A percentile compares a stretch with the other conserved stretches of the same genome.
These are phyloP conservation scores for Geotrichum restrictum DNA, from an alignment of 1,139 yeast species.

Conservation along the genomic window DNA sequence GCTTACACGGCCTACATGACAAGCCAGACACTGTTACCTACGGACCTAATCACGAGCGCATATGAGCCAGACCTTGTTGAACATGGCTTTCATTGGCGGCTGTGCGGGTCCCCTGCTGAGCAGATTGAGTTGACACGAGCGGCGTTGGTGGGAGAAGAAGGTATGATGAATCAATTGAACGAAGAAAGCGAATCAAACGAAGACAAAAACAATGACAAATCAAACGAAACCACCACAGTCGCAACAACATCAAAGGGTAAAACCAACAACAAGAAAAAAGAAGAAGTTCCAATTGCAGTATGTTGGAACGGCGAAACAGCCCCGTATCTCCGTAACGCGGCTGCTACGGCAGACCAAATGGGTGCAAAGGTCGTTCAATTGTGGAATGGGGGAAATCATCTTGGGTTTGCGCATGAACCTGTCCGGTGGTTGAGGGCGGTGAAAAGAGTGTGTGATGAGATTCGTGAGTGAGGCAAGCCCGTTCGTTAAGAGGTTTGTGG, in stretches of 20 bases:
- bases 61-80: constrained; percentile 10
- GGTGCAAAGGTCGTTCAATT: constrained; percentile 5
- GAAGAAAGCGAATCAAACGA: no score
- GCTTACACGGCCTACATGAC: not conserved
- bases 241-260: no score
- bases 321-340: constrained; percentile 7
- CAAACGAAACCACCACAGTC: no score
- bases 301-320: constrained; percentile 15
- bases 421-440: constrained; percentile 5
- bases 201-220: no score
- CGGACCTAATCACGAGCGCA: not conserved
- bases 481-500: no score
- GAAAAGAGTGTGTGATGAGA: not conserved
- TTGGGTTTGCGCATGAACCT: constrained; percentile 18
- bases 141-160: constrained; percentile 3
- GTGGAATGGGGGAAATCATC: constrained; percentile 17
- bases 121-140: not conserved
- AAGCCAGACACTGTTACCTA: no score
- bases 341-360: constrained; percentile 5
- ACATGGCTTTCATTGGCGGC: constrained; percentile 15
- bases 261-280: no score
- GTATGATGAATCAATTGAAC: no score
- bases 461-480: no score
- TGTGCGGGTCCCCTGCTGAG: not conserved
- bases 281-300: constrained; percentile 9